phyloP scores from a whole-genome alignment of 1,284 basidiomycete genomes.

The Ganoderma leucocontextum region DNA sequence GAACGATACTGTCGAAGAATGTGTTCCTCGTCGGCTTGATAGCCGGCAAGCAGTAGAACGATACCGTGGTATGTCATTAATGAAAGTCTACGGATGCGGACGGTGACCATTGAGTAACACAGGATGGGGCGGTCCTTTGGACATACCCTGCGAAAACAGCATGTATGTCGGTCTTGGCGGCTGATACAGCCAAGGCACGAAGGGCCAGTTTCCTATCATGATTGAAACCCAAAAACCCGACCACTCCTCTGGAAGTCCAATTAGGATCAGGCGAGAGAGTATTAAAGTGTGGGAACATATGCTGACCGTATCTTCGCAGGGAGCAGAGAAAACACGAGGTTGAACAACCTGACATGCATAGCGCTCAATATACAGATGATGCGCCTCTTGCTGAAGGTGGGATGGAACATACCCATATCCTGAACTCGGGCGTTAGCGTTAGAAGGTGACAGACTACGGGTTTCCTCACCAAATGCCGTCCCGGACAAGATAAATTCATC shows the following conservation, averaged over 20 bases:
- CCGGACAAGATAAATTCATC: constrained; percentile 79
- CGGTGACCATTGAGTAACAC: neutral
- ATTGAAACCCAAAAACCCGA: constrained; percentile 78
- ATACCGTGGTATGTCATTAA: constrained; percentile 82
- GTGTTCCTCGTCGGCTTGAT: constrained; percentile 73
- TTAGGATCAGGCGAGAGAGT: constrained; percentile 17
- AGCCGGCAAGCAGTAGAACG: constrained; percentile 73
- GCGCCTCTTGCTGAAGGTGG: neutral
- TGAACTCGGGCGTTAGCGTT: constrained; percentile 20
- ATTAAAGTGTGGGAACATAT: constrained; percentile 10
- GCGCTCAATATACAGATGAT: constrained; percentile 19
- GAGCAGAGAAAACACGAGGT: constrained; percentile 78
- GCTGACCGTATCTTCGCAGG: constrained; percentile 73
- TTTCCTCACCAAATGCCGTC: constrained; percentile 69
- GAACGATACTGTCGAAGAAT: constrained; percentile 68
- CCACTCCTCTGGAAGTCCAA: constrained; percentile 57
- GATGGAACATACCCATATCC: constrained; percentile 40
- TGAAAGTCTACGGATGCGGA: constrained; percentile 57
- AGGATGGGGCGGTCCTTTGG: neutral
- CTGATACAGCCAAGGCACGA: constrained; percentile 71
- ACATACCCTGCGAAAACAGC: constrained; percentile 75
- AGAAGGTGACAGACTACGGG: neutral
- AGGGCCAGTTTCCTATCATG: constrained; percentile 74
- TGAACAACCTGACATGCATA: constrained; percentile 67
- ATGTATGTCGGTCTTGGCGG: constrained; percentile 72